These are phyloP conservation scores for Talaromyces liani DNA, from an alignment of 495 filamentous ascomycete species.

Conservation along the genomic window DNA sequence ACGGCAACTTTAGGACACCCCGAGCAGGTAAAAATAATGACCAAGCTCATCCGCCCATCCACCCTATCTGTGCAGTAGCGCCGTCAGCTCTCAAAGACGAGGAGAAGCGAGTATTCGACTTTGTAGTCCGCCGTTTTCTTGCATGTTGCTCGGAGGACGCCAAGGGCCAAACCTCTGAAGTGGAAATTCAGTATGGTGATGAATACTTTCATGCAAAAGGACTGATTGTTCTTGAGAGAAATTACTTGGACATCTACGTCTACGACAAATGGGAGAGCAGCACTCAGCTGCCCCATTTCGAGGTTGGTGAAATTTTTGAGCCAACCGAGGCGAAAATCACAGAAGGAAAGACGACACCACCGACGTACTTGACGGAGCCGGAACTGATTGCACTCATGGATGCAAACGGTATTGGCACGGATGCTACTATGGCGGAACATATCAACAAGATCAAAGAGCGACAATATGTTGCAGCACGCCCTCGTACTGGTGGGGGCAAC, in stretches of 20 bases:
- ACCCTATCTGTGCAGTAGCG: slow-evolving; percentile 75
- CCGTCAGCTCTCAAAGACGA: slow-evolving; percentile 51
- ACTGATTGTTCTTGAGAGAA: slow-evolving; percentile 76
- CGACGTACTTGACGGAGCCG: slow-evolving; percentile 85
- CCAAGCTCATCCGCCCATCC: slow-evolving; percentile 94
- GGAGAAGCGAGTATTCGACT: slow-evolving; percentile 82
- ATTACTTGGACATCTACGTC: slow-evolving; percentile 91
- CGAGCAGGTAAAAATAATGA: slow-evolving; percentile 83
- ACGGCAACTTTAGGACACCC: slow-evolving; percentile 74
- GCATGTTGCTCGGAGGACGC: slow-evolving; percentile 96
- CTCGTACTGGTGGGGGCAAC: slow-evolving; percentile 30
- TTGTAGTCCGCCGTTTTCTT: slow-evolving; percentile 87
- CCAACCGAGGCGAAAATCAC: slow-evolving; percentile 84
- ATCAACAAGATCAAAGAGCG: slow-evolving; percentile 91
- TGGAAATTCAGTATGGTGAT: slow-evolving; percentile 79
- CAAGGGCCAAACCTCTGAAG: slow-evolving; percentile 69
- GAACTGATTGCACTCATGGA: slow-evolving; percentile 98
- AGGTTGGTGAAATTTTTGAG: slow-evolving; percentile 69
- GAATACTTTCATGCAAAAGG: slow-evolving; percentile 76
- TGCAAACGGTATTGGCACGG: slow-evolving; percentile 95
- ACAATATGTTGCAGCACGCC: slow-evolving; percentile 65
- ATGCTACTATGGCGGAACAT: slow-evolving; percentile 98
- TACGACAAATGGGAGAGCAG: slow-evolving; percentile 95
- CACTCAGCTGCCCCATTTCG: slow-evolving; percentile 71
- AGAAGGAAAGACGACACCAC: slow-evolving; percentile 78